Conservation (phyloP, 371 early-diverging fungal species). For the Mortierella sp. region DNA sequence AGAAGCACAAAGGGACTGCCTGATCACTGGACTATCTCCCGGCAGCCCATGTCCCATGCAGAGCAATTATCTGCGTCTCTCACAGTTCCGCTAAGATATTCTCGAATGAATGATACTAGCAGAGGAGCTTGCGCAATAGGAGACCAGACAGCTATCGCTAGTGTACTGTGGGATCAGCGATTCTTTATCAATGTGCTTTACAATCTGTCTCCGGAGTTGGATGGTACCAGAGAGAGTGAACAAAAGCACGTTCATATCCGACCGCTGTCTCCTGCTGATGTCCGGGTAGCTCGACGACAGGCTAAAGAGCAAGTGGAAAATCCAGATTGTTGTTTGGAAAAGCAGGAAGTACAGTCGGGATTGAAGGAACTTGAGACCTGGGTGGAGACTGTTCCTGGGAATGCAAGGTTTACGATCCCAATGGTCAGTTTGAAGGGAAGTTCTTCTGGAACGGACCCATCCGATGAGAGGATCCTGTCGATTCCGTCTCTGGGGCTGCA, state of each 20-base stretch:
- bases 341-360: not conserved
- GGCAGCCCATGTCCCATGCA: slow-evolving; percentile 33
- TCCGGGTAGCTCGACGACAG: not conserved
- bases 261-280: slow-evolving; percentile 5
- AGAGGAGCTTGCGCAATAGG: no score
- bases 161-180: slow-evolving; percentile 36
- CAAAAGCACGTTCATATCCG: slow-evolving; percentile 4
- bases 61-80: slow-evolving; percentile 17
- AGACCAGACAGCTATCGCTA: not conserved
- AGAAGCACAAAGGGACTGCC: slow-evolving; percentile 24
- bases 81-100: not conserved
- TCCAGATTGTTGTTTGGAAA: not conserved
- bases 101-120: no score
- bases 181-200: slow-evolving; percentile 19
- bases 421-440: slow-evolving; percentile 1
- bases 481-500: slow-evolving; percentile 28
- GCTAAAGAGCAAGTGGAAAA: not conserved
- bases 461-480: slow-evolving; percentile 16
- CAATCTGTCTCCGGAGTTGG: no score
- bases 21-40: slow-evolving; percentile 29
- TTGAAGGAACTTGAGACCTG: slow-evolving; percentile 9
- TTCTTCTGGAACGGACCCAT: not conserved
- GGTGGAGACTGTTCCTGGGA: slow-evolving; percentile 21
- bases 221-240: no score
- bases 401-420: slow-evolving; percentile 26